Base-by-base conservation (phyloP, 768 basidiomycete species). In the Boletus patriciae region DNA sequence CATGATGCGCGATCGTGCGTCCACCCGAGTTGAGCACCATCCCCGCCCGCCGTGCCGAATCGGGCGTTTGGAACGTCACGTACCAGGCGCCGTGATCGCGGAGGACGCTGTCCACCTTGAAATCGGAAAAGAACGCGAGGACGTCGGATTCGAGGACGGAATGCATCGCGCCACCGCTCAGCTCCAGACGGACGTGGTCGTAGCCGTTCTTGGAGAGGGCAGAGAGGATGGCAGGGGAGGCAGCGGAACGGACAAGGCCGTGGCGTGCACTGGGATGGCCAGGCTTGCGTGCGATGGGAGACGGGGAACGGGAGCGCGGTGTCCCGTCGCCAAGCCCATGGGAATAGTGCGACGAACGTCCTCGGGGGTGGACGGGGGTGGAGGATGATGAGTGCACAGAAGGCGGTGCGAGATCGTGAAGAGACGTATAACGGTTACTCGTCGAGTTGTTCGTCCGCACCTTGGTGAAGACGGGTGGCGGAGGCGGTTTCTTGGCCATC, bases 71-170 rank as follows among this genome's bases (percentile, higher is more conserved):
- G 69, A 97, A 98, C 4, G 92, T 89, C 60, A 94, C 80, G 66
- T 94, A 95, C 79, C 91, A 88, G 11, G 86, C 88, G 2, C 74
- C 72, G 49, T 82, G 80, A 68, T 90, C 89, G 59, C 83, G 81
- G 2, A 93, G 75, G 27, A 94, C 79, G 79, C 83, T 80, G 46
- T 92, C 84, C 19, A 89, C 81, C 59, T 83, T 78, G 72, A 92
- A 92, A 47, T 79, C 82, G 37, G 79, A 77, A 66, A 93, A 87
- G 63, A 89, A 89, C 54, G 70, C 74, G 58, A 73, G 67, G n/a
- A 94, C 83, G 58, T 88, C 85, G 36, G 84, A 85, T 66, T 90
- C 88, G 54, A 74, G 74, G 47, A 88, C 80, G 16, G 76, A 76
- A 48, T 76, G 78, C 47, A 80, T 74, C 37, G 77, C 68, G 7